Percentiles rank a stretch among this genome's conserved stretches.
These are phyloP conservation scores for Fermentozyma sake DNA, from an alignment of 1,139 yeast genomes.

Conservation along the genomic window DNA sequence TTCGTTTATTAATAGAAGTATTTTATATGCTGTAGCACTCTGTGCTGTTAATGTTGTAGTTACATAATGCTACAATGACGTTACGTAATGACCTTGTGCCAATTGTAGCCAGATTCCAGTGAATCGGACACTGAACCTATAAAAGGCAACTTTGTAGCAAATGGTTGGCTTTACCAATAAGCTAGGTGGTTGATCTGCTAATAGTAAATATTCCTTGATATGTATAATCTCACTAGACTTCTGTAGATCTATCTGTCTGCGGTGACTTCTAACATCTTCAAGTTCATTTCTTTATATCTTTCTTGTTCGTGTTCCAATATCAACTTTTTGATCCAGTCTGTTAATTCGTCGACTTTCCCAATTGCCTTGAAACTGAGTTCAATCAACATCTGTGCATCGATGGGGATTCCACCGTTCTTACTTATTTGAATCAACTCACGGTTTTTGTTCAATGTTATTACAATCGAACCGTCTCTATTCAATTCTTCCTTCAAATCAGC, in stretches of 20 bases:
- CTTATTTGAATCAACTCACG: conserved; percentile 86
- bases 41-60: too few relatives aligned
- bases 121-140: too few relatives aligned
- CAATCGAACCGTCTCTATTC: conserved; percentile 72
- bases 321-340: conserved; percentile 56
- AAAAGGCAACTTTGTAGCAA: too few relatives aligned
- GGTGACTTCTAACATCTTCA: conserved; percentile 35
- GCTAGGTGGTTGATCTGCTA: too few relatives aligned
- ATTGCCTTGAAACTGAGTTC: conserved; percentile 69
- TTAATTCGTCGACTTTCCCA: conserved; percentile 55
- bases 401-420: conserved; percentile 86
- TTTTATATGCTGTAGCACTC: too few relatives aligned
- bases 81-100: too few relatives aligned
- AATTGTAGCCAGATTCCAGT: too few relatives aligned
- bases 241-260: conserved; percentile 29
- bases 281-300: conserved; percentile 25
- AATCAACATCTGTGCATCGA: conserved; percentile 68
- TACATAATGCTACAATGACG: too few relatives aligned
- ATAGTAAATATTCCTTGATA: too few relatives aligned
- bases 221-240: too few relatives aligned
- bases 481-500: conserved; percentile 75
- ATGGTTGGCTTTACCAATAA: too few relatives aligned
- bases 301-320: conserved; percentile 52
- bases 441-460: conserved; percentile 84
- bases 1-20: too few relatives aligned